Base-by-base conservation (phyloP, 805 yeast genomes). In the Wickerhamiella occidentalis region DNA sequence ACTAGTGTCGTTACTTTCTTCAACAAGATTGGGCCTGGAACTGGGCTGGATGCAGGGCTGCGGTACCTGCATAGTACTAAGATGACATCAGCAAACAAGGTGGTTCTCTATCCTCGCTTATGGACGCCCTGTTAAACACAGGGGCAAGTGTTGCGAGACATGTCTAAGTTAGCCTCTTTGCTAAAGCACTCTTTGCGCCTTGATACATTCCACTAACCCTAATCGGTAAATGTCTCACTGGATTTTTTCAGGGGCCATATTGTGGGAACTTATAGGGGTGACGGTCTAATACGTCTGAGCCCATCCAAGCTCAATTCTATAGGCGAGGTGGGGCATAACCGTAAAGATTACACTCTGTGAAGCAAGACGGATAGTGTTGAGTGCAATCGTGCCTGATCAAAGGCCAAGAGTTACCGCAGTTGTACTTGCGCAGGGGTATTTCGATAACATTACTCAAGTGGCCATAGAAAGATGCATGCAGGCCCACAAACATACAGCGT, bases 31-130 rank as follows among this genome's bases (percentile, higher is more conserved):
- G n/a, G n/a, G n/a, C n/a, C n/a, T n/a, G n/a, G n/a, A n/a, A n/a
- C n/a, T n/a, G n/a, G n/a, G n/a, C n/a, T n/a, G n/a, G n/a, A n/a
- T 23, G 26, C 26, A 23, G 38, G 35, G 38, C 38, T 33, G 38
- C 38, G 21, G 38, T 33, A 33, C 38, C 38, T 33, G 38, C 38
- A 33, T 33, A 6, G 8, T 13, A 13, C n/a, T 11, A 33, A 15
- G 38, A 18, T 33, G 18, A 33, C 19, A 33, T 33, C 38, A 33
- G 38, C 38, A 12, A 33, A n/a, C 19, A 33, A 33, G 38, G 38
- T 33, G 38, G 38, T 33, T 15, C 38, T 17, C 11, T 15, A 19
- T 11, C 11, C 38, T 33, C 38, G 38, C 38, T 33, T 33, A 33
- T n/a, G 38, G 11, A 6, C 38, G 19, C 38, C 38, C 38, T 33